These are phyloP conservation scores for Phytophthora foliorum DNA, from an alignment of 352 stramenopile genomes.

Conservation along the genomic window DNA sequence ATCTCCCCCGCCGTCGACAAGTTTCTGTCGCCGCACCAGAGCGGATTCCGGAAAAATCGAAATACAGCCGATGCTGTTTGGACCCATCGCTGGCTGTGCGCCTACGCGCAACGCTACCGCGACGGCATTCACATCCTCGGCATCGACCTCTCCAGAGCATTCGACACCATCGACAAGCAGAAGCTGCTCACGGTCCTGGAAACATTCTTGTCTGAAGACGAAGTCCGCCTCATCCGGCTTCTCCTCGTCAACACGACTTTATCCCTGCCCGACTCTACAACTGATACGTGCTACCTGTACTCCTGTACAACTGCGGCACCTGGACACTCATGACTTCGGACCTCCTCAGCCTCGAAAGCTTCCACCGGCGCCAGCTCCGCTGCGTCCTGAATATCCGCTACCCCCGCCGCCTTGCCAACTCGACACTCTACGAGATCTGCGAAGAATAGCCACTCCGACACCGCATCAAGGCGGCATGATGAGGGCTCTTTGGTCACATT, in stretches of 20 bases:
- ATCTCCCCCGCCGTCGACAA: no score
- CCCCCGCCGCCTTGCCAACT: background rate
- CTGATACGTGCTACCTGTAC: constrained; percentile 10
- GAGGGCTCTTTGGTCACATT: constrained; percentile 12
- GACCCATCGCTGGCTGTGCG: constrained; percentile 1
- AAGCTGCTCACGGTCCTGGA: constrained; percentile 13
- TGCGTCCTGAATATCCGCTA: constrained; percentile 2
- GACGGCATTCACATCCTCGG: constrained; percentile 10
- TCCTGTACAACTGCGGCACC: constrained; percentile 10
- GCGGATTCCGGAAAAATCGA: background rate
- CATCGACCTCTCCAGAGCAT: constrained; percentile 9
- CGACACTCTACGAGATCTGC: no score
- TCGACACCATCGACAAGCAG: constrained; percentile 14
- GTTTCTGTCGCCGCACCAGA: no score
- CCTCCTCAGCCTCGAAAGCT: constrained; percentile 1
- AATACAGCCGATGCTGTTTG: no score
- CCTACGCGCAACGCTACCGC: background rate
- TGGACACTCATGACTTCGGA: constrained; percentile 1
- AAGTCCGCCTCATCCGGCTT: background rate
- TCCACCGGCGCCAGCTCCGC: background rate
- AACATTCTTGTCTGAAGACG: constrained; percentile 7
- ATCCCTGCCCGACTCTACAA: constrained; percentile 9
- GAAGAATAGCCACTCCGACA: constrained; percentile 4
- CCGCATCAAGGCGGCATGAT: constrained; percentile 6
- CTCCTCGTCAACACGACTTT: constrained; percentile 4